A percentile compares a stretch with the other conserved stretches of the same genome.
Conservation (phyloP, 129 eudicot genomes). For the Glebionis coronaria region DNA sequence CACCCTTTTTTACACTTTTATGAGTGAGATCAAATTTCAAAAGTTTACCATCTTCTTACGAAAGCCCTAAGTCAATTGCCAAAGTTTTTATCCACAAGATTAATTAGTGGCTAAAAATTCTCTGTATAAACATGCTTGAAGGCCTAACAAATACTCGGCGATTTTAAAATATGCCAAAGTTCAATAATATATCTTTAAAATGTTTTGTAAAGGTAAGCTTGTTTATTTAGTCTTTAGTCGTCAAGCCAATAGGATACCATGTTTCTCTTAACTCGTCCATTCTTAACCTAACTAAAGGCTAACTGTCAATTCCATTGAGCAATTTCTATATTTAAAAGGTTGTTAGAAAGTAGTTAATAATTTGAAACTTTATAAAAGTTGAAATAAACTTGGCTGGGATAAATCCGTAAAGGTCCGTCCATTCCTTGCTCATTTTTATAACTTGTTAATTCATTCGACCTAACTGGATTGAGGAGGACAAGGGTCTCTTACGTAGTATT, state of each 20-base stretch:
- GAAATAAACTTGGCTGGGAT: conserved; percentile 26
- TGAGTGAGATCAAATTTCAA: neutral
- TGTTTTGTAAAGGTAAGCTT: conserved; percentile 22
- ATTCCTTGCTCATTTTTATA: conserved; percentile 10
- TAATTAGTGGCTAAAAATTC: conserved; percentile 28
- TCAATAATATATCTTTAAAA: conserved; percentile 21
- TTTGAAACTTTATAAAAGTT: conserved; percentile 22
- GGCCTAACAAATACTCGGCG: conserved; percentile 23
- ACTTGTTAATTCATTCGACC: conserved; percentile 21
- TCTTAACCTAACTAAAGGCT: conserved; percentile 39
- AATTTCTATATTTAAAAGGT: conserved; percentile 27
- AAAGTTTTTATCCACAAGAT: conserved; percentile 27
- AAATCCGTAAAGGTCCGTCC: conserved; percentile 11
- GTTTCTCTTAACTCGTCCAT: conserved; percentile 30
- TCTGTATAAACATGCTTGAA: conserved; percentile 20
- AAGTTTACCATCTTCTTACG: conserved; percentile 4
- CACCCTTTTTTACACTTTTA: no score
- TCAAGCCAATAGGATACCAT: conserved; percentile 32
- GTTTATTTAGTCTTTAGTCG: conserved; percentile 27
- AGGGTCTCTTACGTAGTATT: conserved; percentile 5
- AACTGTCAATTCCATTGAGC: conserved; percentile 32
- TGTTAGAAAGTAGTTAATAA: conserved; percentile 27
- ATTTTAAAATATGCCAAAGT: conserved; percentile 1
- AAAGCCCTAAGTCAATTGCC: conserved; percentile 13
- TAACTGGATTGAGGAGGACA: conserved; percentile 19